Base-by-base conservation (phyloP, 352 stramenopile species). In the Aphanomyces stellatus region DNA sequence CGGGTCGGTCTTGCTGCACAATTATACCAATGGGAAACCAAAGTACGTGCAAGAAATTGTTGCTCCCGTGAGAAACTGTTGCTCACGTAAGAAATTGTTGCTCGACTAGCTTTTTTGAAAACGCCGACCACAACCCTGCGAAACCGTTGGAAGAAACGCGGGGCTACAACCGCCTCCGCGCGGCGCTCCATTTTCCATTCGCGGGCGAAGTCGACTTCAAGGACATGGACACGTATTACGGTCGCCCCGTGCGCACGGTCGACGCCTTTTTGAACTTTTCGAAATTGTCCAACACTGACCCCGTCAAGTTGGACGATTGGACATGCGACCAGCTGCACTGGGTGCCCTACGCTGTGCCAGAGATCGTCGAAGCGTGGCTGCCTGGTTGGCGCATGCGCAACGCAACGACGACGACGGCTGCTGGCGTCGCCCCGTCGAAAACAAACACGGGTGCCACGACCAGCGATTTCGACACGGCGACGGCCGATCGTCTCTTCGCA, bases 1-100 rank as follows among this genome's bases (percentile, higher is more conserved):
- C 3, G 34, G 62, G 4, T 19, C 6, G 1, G 80, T 88, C 15
- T 72, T 90, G 30, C 88, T 84, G 63, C 81, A 90, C 69, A 87
- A 90, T 56, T 88, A 90, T 69, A 85, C 80, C 8, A 24, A 37
- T 2, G 51, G 33, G 8, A 59, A 25, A 7, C 25, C n/a, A 53
- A 19, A 28, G 24, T 53, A 25, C n/a, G n/a, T 15, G 17, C 17
- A 59, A 24, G 2, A 3, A 19, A 17, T 17, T 59, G 25, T 37
- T 10, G 28, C 13, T 53, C 22, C 46, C 8, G n/a, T n/a, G n/a
- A n/a, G n/a, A n/a, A n/a, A n/a, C 10, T 43, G 37, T 43, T 17
- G 37, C 37, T 46, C 37, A 46, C n/a, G 37, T n/a, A n/a, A n/a
- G n/a, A n/a, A n/a, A n/a, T 2, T 46, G 37, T 0, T 46, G 37